phyloP scores from a whole-genome alignment of 179 eudicot genomes.

The Nepenthes alata region DNA sequence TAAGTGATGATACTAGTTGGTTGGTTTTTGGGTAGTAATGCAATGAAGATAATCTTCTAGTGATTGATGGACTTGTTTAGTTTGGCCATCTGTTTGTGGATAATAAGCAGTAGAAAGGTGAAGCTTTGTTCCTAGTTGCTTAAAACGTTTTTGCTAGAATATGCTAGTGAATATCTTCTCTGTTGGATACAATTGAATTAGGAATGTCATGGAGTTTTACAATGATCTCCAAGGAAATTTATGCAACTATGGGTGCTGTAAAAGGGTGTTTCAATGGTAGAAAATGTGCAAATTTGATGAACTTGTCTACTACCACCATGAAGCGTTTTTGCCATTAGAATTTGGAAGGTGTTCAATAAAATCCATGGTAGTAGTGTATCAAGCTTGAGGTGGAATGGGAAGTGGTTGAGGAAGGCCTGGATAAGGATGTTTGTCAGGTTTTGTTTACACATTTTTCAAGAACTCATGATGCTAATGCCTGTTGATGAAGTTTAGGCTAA shows the following conservation, averaged over 20 bases:
- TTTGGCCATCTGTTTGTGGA: slow-evolving; percentile 6
- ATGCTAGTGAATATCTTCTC: background rate
- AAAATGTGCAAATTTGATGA: background rate
- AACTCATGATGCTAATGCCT: background rate
- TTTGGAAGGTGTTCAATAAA: background rate
- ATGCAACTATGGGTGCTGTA: background rate
- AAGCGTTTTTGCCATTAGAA: background rate
- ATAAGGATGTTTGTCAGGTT: background rate
- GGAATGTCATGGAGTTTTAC: background rate
- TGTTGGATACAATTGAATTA: background rate
- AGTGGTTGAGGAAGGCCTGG: background rate
- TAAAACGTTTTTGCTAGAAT: background rate
- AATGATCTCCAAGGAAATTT: background rate
- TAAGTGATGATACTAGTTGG: background rate
- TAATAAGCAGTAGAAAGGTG: background rate
- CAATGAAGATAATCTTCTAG: background rate
- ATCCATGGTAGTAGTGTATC: background rate
- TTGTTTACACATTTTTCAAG: no score
- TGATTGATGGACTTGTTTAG: background rate
- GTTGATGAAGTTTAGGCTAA: background rate
- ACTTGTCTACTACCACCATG: background rate
- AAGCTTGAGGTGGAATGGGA: background rate
- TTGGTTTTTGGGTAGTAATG: background rate
- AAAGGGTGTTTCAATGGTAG: background rate
- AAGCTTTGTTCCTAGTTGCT: background rate